Evolutionary conservation across 2,329 filamentous ascomycete genomes (phyloP), one percentile per base, ranked within the genome.

Genomic region (Exophiala alcalophila): DNA sequence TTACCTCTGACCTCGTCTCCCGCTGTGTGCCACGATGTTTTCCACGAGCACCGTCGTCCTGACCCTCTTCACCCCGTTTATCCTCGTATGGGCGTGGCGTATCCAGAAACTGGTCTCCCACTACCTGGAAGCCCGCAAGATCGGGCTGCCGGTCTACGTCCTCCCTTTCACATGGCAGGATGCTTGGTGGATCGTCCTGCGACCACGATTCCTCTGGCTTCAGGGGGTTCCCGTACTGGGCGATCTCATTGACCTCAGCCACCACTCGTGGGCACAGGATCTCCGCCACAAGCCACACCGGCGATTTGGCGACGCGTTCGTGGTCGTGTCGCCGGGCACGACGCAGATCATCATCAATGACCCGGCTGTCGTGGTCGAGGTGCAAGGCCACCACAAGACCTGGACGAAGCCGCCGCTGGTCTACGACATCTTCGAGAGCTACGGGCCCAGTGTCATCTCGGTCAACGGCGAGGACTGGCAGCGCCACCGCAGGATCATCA

Each of bases 401-500:
- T 54, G 45, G 43, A 14, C 26, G 11, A 53, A 50, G 28, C 47
- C 52, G 2, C 12, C 21, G n/a, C 18, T 14, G 1, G 26, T 46
- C 9, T 53, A 55, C 31, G 26, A 35, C 6, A 29, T 53, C 15
- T 53, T 55, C 24, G 44, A 53, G n/a, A 15, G 20, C 2, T 53
- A 49, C 21, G 52, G 52, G 4, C 31, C 25, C 1, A 46, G 40
- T 19, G 35, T 55, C 8, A 26, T 47, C 26, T 44, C 33, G n/a
- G 35, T 41, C 31, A 51, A 54, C n/a, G 53, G 53, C n/a, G 50
- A 51, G 23, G 51, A 49, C n/a, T 72, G 70, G 69, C 50, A 62
- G n/a, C 61, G 67, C 19, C 69, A 73, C 40, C 61, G 70, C 7
- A 65, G 63, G 34, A 57, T 70, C 15, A 67, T 63, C 3, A 63